Conservation (phyloP, 495 filamentous ascomycete genomes). For the Staphylotrichum longicolle region DNA sequence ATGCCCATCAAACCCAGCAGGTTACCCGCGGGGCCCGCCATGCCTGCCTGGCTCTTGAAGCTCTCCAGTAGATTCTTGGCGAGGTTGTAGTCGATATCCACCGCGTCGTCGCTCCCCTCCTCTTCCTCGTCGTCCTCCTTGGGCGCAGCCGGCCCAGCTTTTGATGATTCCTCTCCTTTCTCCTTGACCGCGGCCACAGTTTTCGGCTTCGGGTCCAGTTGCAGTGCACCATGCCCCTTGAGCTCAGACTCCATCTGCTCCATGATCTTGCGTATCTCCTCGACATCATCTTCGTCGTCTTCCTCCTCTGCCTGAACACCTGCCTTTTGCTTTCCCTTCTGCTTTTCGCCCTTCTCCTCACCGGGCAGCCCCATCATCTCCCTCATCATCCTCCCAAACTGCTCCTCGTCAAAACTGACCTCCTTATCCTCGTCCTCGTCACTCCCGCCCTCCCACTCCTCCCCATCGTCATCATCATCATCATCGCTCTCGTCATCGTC, state of each 20-base stretch:
- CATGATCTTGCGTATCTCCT: conserved; percentile 70
- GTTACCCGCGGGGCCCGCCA: conserved; percentile 82
- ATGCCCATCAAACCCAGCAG: conserved; percentile 82
- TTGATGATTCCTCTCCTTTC: conserved; percentile 16
- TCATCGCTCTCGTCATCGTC: conserved; percentile 54
- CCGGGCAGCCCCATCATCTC: conserved; percentile 88
- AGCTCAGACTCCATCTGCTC: conserved; percentile 80
- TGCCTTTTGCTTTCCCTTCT: conserved; percentile 18
- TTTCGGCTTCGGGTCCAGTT: conserved; percentile 50
- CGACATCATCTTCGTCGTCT: conserved; percentile 51
- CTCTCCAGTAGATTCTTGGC: conserved; percentile 89
- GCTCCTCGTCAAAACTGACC: conserved; percentile 77
- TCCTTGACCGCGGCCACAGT: conserved; percentile 16
- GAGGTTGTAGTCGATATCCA: conserved; percentile 80
- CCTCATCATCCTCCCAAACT: conserved; percentile 83
- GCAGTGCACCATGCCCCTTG: conserved; percentile 68
- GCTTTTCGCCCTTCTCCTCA: conserved; percentile 18
- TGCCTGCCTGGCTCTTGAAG: conserved; percentile 82
- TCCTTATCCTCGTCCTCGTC: conserved; percentile 66
- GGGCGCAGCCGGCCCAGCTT: conserved; percentile 22
- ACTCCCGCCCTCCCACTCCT: conserved; percentile 40
- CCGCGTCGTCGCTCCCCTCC: conserved; percentile 50
- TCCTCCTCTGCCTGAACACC: conserved; percentile 35
- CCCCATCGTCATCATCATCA: conserved; percentile 37
- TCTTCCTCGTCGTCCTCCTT: conserved; percentile 29